Evolutionary conservation across 116 monocot species (phyloP).

Genomic region (Trichopus zeylanicus): DNA sequence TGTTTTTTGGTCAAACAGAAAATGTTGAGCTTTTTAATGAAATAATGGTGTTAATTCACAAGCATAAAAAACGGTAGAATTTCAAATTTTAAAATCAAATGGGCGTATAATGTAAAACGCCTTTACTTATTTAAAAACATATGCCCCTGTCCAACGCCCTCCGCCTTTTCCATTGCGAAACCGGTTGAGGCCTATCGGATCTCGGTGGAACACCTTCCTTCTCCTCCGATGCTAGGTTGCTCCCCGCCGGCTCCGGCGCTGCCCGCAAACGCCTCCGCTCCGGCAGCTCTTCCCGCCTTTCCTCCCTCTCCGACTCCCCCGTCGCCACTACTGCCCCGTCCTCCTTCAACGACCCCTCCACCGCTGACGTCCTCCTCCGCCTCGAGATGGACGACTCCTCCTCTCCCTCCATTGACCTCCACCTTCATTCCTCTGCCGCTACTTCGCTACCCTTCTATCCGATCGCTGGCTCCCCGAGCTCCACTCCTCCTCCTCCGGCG

Average conservation of each 20-base stretch:
- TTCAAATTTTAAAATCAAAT: too few species aligned
- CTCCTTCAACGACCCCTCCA: slow-evolving; percentile 50
- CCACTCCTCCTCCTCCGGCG: neutral
- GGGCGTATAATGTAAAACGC: too few species aligned
- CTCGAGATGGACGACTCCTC: slow-evolving; percentile 40
- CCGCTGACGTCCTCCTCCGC: slow-evolving; percentile 54
- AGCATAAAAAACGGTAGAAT: too few species aligned
- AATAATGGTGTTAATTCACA: too few species aligned
- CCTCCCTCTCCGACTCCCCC: slow-evolving; percentile 22
- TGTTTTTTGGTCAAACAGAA: too few species aligned
- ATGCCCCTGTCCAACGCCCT: too few species aligned
- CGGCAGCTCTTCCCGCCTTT: slow-evolving; percentile 48
- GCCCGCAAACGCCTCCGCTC: slow-evolving; percentile 45
- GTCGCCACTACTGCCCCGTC: slow-evolving; percentile 3
- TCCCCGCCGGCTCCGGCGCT: neutral
- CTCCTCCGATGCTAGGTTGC: slow-evolving; percentile 1
- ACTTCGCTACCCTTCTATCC: slow-evolving; percentile 76
- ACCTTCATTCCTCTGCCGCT: slow-evolving; percentile 20
- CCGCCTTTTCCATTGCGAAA: too few species aligned
- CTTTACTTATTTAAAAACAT: too few species aligned
- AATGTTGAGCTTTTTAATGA: too few species aligned
- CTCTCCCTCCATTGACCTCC: slow-evolving; percentile 8
- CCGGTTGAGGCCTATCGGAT: too few species aligned
- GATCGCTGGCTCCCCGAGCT: slow-evolving; percentile 31
- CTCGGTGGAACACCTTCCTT: neutral